phyloP scores from a whole-genome alignment of 495 filamentous ascomycete species.

The Neurospora intermedia region DNA sequence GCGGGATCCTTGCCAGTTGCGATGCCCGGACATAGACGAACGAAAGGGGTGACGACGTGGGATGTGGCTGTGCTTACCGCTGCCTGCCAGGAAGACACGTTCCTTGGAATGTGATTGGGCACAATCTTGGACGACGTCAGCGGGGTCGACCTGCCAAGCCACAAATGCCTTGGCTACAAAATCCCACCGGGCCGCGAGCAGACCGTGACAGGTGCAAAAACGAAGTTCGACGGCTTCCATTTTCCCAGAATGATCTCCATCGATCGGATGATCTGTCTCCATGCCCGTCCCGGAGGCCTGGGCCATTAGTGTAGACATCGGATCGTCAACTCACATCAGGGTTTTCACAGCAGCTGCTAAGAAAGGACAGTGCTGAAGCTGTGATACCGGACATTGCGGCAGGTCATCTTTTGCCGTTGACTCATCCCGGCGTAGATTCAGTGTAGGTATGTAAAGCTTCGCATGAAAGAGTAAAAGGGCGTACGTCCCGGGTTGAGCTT shows the following conservation, averaged over 20 bases:
- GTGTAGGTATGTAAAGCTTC: neutral
- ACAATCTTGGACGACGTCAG: slow-evolving; percentile 11
- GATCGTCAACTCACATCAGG: neutral
- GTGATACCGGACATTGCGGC: neutral
- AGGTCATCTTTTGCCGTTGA: slow-evolving; percentile 3
- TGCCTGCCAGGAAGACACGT: neutral
- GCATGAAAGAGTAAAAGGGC: neutral
- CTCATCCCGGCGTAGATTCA: neutral
- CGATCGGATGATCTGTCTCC: neutral
- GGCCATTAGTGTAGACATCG: neutral
- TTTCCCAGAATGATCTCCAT: neutral
- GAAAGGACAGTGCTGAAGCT: neutral
- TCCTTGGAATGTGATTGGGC: slow-evolving; percentile 3
- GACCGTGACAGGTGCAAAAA: neutral
- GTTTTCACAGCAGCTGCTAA: neutral
- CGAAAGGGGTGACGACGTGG: slow-evolving; percentile 15
- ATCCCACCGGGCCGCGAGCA: neutral
- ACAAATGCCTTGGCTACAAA: neutral
- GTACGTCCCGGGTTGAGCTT: slow-evolving; percentile 5
- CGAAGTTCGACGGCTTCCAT: neutral
- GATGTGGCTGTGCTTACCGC: slow-evolving; percentile 16
- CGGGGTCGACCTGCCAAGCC: neutral
- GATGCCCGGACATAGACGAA: neutral
- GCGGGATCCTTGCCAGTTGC: neutral
- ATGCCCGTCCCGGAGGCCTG: neutral